phyloP scores from a whole-genome alignment of 2,329 filamentous ascomycete species.

The Trichoderma atrobrunneum region DNA sequence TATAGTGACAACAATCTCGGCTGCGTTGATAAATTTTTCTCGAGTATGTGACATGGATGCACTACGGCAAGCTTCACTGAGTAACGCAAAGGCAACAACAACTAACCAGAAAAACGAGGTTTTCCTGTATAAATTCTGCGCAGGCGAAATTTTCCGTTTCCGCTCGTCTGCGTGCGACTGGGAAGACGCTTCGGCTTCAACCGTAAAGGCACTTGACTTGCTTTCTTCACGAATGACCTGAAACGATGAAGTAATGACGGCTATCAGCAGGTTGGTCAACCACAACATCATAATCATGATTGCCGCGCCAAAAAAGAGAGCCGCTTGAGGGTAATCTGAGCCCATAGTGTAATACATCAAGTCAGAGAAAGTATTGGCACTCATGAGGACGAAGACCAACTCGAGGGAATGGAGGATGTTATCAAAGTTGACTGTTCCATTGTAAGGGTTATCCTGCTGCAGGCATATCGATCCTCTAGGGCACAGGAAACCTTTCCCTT shows the following conservation, averaged over 20 bases:
- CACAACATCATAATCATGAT: constrained; percentile 94
- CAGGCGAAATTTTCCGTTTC: constrained; percentile 36
- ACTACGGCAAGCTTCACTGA: constrained; percentile 75
- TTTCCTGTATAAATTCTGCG: constrained; percentile 74
- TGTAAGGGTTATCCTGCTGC: constrained; percentile 74
- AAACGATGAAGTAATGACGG: constrained; percentile 97
- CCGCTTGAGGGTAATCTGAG: constrained; percentile 84
- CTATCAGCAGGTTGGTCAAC: constrained; percentile 91
- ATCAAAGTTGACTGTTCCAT: constrained; percentile 88
- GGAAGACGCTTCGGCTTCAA: constrained; percentile 55
- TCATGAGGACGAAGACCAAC: constrained; percentile 97
- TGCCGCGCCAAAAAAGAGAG: constrained; percentile 69
- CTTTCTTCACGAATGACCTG: constrained; percentile 98
- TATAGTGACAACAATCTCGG: constrained; percentile 74
- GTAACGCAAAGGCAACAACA: constrained; percentile 75
- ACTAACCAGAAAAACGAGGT: constrained; percentile 75
- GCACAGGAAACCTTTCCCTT: constrained; percentile 83
- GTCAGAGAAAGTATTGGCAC: constrained; percentile 93
- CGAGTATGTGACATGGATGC: constrained; percentile 66
- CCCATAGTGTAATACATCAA: constrained; percentile 91
- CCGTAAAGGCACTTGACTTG: constrained; percentile 87
- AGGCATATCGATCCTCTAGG: constrained; percentile 80
- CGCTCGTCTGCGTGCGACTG: constrained; percentile 39
- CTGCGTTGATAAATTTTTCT: constrained; percentile 63
- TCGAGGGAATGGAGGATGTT: constrained; percentile 90